phyloP scores from a whole-genome alignment of 495 filamentous ascomycete genomes.

The Penicillium antarcticum region DNA sequence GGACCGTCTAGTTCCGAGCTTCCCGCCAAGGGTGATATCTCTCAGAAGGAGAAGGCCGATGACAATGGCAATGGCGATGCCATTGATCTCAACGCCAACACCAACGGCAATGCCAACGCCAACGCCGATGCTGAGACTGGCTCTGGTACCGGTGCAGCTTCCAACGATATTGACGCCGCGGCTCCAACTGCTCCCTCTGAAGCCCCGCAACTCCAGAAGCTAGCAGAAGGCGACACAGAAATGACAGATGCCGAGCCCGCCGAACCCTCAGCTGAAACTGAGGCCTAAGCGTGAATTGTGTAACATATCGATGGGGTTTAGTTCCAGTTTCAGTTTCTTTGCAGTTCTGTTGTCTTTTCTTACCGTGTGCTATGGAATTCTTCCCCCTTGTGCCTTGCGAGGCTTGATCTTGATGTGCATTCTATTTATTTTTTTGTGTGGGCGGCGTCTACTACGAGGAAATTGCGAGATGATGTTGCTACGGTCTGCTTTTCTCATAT shows the following conservation, averaged over 20 bases:
- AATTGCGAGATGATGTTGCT: constrained; percentile 21
- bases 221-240: constrained; percentile 26
- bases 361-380: no score
- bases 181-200: no score
- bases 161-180: no score
- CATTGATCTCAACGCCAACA: no score
- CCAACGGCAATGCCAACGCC: no score
- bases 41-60: constrained; percentile 3
- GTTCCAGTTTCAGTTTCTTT: not conserved
- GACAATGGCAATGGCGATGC: not conserved
- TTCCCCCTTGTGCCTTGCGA: not conserved
- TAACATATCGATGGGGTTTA: not conserved
- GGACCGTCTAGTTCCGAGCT: constrained; percentile 12
- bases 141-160: no score
- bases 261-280: constrained; percentile 2
- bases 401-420: constrained; percentile 10
- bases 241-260: constrained; percentile 35
- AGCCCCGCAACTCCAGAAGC: no score
- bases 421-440: constrained; percentile 14
- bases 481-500: constrained; percentile 2
- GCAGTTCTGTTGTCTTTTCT: no score
- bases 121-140: no score
- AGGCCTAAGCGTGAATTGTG: constrained; percentile 6
- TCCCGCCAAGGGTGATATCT: not conserved
- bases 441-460: constrained; percentile 22